Evolutionary conservation across 2,329 filamentous ascomycete genomes (phyloP).

Genomic region (Fusarium nematophilum): DNA sequence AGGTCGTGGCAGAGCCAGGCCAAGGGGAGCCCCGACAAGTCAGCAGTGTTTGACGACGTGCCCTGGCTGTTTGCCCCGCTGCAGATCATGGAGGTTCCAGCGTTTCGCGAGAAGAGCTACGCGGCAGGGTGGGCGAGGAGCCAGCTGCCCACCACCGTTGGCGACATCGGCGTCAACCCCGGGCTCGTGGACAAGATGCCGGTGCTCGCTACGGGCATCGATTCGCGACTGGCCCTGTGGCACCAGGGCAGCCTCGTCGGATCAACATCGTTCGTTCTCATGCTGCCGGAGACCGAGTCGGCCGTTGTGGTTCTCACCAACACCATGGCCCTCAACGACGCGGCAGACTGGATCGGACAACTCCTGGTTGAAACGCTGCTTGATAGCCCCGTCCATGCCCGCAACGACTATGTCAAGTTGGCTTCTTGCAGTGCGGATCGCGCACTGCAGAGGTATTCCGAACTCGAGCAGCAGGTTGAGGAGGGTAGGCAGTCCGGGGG

Average conservation of each 20-base stretch:
- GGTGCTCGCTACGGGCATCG: conserved; percentile 3
- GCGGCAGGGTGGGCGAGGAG: conserved; percentile 11
- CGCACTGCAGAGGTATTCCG: not conserved
- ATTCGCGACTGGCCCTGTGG: conserved; percentile 1
- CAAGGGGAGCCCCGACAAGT: no score
- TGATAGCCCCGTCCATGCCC: not conserved
- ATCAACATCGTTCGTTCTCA: not conserved
- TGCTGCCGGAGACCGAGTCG: conserved; percentile 14
- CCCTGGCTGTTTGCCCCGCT: not conserved
- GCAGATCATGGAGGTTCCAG: not conserved
- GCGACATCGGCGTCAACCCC: conserved; percentile 12
- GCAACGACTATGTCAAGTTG: conserved; percentile 7
- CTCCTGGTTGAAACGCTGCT: conserved; percentile 17
- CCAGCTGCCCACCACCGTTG: conserved; percentile 15
- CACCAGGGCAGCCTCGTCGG: conserved; percentile 21
- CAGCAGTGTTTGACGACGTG: not conserved
- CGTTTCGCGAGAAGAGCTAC: conserved; percentile 2
- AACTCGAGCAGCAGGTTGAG: not conserved
- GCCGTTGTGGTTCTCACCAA: conserved; percentile 20
- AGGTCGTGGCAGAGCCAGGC: no score
- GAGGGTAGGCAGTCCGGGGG: not conserved
- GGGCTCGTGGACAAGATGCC: conserved; percentile 14
- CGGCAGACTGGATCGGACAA: conserved; percentile 16
- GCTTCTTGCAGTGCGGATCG: not conserved
- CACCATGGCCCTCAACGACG: conserved; percentile 19